Percentiles rank a stretch among this genome's conserved stretches.
Conservation (phyloP, 2,329 filamentous ascomycete species). For the Orbilia quercus region DNA sequence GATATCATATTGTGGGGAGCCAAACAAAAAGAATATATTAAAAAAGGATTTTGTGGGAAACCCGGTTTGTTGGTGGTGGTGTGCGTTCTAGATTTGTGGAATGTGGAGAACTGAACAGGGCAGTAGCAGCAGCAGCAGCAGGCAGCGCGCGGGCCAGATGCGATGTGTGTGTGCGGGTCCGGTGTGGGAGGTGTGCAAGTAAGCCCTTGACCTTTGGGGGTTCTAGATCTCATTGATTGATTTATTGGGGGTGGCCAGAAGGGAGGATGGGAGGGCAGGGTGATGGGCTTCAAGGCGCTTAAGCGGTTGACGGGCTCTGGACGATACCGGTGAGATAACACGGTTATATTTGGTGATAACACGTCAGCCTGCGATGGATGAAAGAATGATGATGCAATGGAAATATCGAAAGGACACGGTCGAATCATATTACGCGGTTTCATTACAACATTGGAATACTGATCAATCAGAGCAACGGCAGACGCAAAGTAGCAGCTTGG, state of each 20-base stretch:
- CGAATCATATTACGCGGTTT: not conserved
- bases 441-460: not conserved
- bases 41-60: no score
- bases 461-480: no score
- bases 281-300: slow-evolving; percentile 47
- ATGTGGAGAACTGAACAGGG: slow-evolving; percentile 42
- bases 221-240: slow-evolving; percentile 33
- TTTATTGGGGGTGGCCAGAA: not conserved
- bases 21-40: no score
- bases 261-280: slow-evolving; percentile 6
- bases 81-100: slow-evolving; percentile 55
- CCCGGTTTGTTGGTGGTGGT: slow-evolving; percentile 24
- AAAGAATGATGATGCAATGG: no score
- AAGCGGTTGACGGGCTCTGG: slow-evolving; percentile 43
- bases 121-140: no score
- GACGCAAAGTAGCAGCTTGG: not conserved
- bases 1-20: slow-evolving; percentile 26
- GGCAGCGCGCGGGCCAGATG: slow-evolving; percentile 17
- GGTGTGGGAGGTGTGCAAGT: no score
- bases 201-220: no score
- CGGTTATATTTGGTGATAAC: not conserved
- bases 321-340: slow-evolving; percentile 25
- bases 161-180: slow-evolving; percentile 9
- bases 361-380: not conserved
- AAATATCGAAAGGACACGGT: not conserved